Evolutionary conservation across 2,329 filamentous ascomycete genomes (phyloP), one percentile per base, ranked within the genome.

Genomic region (Pestalotiopsis sp.): DNA sequence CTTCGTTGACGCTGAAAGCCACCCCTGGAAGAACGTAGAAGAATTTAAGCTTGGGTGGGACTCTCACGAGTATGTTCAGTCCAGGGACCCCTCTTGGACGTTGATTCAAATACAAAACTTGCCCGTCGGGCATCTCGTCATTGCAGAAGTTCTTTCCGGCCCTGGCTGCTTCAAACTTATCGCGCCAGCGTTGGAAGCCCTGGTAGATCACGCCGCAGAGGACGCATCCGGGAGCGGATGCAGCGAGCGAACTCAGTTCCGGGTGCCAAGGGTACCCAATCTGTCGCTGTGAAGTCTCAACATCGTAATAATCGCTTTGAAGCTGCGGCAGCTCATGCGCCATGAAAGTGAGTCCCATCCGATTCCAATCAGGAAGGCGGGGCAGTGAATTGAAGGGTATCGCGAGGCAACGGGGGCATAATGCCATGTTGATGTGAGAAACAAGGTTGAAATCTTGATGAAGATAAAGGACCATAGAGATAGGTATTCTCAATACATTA

Each of bases 231-330:
- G 17, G 14, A 9, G 67, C 64, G 4, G 67, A 66, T 11, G 31
- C 20, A 9, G 49, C 63, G 9, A 68, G 57, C 3, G 67, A 31
- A 14, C n/a, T 56, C 14, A 68, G 63, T n/a, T 66, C 31, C 45
- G 17, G 13, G 52, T 68, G 67, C 67, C 67, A 68, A 7, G 45
- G 61, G 36, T 38, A 59, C 1, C 67, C 67, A 4, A 67, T 13
- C 17, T 13, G 13, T 14, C 17, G 41, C 17, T 45, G 13, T 45
- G 41, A 20, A 11, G 58, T 25, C 12, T 64, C 66, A 14, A 6
- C 13, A 38, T 27, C 5, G 12, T 40, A n/a, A 23, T 38, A 9
- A 36, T n/a, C 14, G 59, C 59, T 23, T 9, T n/a, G 12, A 12
- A 58, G 4, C 56, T 12, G n/a, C 7, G 56, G 45, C 14, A 52